These are phyloP conservation scores for Starmera caribaea DNA, from an alignment of 805 yeast genomes.

Conservation along the genomic window DNA sequence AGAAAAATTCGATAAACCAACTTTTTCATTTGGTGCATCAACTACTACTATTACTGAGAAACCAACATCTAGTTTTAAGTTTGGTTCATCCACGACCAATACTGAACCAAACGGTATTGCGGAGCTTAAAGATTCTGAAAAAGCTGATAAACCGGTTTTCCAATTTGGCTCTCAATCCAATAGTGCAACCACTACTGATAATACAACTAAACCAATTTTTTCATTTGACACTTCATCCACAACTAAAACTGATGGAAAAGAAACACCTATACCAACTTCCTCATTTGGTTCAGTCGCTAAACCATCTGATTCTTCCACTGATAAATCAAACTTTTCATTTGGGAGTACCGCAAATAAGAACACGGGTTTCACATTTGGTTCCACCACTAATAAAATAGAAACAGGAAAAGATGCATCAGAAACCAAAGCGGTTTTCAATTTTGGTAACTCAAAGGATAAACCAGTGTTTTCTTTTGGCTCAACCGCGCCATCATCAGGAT, in stretches of 20 bases:
- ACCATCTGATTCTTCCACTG: slow-evolving; percentile 8
- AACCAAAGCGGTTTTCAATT: too few relatives aligned
- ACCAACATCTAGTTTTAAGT: too few relatives aligned
- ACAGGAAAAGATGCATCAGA: too few relatives aligned
- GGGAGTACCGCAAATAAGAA: slow-evolving; percentile 6
- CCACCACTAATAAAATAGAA: too few relatives aligned
- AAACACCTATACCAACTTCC: slow-evolving; percentile 6
- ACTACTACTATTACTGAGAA: background rate
- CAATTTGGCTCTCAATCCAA: too few relatives aligned
- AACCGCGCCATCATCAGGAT: slow-evolving; percentile 7
- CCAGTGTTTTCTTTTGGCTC: slow-evolving; percentile 23
- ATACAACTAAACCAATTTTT: slow-evolving; percentile 13
- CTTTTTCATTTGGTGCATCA: slow-evolving; percentile 14
- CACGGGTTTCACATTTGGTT: too few relatives aligned
- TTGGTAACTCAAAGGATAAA: slow-evolving; percentile 1
- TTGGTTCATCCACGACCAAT: too few relatives aligned
- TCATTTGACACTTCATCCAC: slow-evolving; percentile 10
- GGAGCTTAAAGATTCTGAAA: too few relatives aligned
- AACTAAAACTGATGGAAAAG: slow-evolving; percentile 1
- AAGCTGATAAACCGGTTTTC: too few relatives aligned
- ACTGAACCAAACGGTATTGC: too few relatives aligned
- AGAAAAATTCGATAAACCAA: slow-evolving; percentile 3
- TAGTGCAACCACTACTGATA: background rate
- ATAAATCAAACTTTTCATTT: slow-evolving; percentile 18
- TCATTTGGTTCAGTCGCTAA: slow-evolving; percentile 20